Base-by-base conservation (phyloP, 805 yeast species). In the Teunomyces aglyptinius region DNA sequence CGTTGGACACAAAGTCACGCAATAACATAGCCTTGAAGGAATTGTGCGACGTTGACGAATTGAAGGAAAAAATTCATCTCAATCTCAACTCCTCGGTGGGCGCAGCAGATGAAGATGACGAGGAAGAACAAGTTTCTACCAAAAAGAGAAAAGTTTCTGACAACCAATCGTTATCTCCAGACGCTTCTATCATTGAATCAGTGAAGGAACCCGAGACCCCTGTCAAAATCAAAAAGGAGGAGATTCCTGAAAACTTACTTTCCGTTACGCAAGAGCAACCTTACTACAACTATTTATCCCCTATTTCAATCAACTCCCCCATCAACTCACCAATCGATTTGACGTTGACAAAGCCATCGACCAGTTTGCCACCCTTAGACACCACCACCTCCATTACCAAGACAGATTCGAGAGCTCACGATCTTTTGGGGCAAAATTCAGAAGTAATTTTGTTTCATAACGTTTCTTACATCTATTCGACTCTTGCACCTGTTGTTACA, bases 361-460 rank as follows among this genome's bases (percentile, higher is more conserved):
- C 13, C 31, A 10, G 11, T 12, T 11, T 38, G 4, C 33, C 42
- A 38, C 15, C 42, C 31, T 27, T 28, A 16, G 42, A 16, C 33
- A 16, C 32, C 24, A 38, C 28, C 41, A 27, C 42, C 5, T 38
- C 24, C 24, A 38, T 27, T 5, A 13, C 39, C 27, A 32, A 32
- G 28, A 32, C 24, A 39, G 26, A 32, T 32, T 32, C 44, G 19
- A 32, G 15, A 20, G 24, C 38, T 32, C 29, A 18, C 31, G 73
- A 66, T 60, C 56, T 50, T 47, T 56, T 70, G 71, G 75, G 64
- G 75, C 75, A 71, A 68, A 69, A 70, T 70, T 70, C 76, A 62
- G 76, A 65, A 71, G 75, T 59, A 65, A 70, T 70, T 71, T 68
- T 67, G 72, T 61, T 50, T 48, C 54, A 16, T 39, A 28, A 39